A percentile compares a stretch with the other conserved stretches of the same genome.
Evolutionary conservation across 177 flowering plant genomes (phyloP).

Genomic region (Vitis hybrid): DNA sequence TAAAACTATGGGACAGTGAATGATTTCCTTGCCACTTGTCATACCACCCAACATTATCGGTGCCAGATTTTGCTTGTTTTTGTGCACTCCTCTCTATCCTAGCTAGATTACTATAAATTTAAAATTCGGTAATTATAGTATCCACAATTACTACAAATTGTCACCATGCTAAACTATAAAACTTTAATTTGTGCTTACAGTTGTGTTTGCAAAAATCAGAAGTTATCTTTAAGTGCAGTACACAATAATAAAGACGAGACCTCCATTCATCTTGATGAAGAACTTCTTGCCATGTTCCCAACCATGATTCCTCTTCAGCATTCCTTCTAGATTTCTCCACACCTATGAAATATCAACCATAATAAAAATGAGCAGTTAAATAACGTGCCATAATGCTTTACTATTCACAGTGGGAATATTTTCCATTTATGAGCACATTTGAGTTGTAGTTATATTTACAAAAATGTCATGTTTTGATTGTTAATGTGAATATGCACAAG

Average conservation of each 20-base stretch:
- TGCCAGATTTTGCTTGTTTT: slow-evolving; percentile 97
- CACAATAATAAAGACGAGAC: slow-evolving; percentile 27
- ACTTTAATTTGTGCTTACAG: background rate
- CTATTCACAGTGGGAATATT: too few species aligned
- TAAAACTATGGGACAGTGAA: too few species aligned
- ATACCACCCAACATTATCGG: slow-evolving; percentile 95
- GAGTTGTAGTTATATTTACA: background rate
- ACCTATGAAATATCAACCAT: slow-evolving; percentile 36
- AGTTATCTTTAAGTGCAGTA: too few species aligned
- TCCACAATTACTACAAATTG: too few species aligned
- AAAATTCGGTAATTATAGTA: background rate
- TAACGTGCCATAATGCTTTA: too few species aligned
- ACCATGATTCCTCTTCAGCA: slow-evolving; percentile 98
- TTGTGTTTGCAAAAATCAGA: too few species aligned
- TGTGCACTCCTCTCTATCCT: slow-evolving; percentile 96
- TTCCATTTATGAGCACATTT: too few species aligned
- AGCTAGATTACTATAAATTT: slow-evolving; percentile 72
- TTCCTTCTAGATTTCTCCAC: slow-evolving; percentile 95
- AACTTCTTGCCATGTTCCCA: slow-evolving; percentile 99
- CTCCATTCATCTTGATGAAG: slow-evolving; percentile 99
- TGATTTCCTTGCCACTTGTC: slow-evolving; percentile 81
- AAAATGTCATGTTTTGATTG: background rate
- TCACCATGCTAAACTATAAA: background rate
- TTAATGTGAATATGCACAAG: background rate
- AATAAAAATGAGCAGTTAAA: too few species aligned